Evolutionary conservation across 495 filamentous ascomycete species (phyloP).

Genomic region (Chaetomium tenue): DNA sequence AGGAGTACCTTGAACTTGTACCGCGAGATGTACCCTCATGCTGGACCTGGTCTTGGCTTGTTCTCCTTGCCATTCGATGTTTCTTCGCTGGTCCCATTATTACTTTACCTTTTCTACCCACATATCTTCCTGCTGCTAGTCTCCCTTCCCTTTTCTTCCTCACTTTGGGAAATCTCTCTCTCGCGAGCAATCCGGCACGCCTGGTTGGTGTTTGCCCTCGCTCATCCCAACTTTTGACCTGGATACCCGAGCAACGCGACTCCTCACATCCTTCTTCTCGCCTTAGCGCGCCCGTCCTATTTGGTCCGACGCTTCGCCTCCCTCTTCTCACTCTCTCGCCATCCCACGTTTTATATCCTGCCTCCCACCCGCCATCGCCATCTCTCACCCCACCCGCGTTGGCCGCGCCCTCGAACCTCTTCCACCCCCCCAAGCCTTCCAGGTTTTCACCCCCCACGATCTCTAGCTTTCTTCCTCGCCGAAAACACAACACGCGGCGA

Average conservation of each 20-base stretch:
- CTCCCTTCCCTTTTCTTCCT: slow-evolving; percentile 31
- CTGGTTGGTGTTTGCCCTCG: slow-evolving; percentile 22
- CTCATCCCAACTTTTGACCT: slow-evolving; percentile 1
- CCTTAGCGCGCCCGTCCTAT: slow-evolving; percentile 7
- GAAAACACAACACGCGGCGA: slow-evolving; percentile 4
- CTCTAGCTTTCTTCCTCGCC: not conserved
- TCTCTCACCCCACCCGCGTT: slow-evolving; percentile 15
- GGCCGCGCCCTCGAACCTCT: slow-evolving; percentile 13
- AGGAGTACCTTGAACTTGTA: slow-evolving; percentile 19
- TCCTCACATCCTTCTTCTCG: slow-evolving; percentile 4
- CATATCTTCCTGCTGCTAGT: slow-evolving; percentile 24
- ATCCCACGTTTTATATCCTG: slow-evolving; percentile 18
- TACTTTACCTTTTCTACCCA: slow-evolving; percentile 33
- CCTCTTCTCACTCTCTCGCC: slow-evolving; percentile 2
- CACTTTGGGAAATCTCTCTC: slow-evolving; percentile 23
- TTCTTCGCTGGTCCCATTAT: slow-evolving; percentile 42
- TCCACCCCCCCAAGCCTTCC: not conserved
- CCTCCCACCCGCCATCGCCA: slow-evolving; percentile 18
- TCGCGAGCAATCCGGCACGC: slow-evolving; percentile 25
- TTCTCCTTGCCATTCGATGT: slow-evolving; percentile 32
- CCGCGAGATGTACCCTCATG: slow-evolving; percentile 24
- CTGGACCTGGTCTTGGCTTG: slow-evolving; percentile 16
- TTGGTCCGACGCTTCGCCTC: not conserved
- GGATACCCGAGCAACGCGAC: slow-evolving; percentile 7
- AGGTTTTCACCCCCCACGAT: not conserved